Percentiles rank a stretch among this genome's conserved stretches.
Evolutionary conservation across 2,329 filamentous ascomycete genomes (phyloP).

Genomic region (Fusarium graminum): DNA sequence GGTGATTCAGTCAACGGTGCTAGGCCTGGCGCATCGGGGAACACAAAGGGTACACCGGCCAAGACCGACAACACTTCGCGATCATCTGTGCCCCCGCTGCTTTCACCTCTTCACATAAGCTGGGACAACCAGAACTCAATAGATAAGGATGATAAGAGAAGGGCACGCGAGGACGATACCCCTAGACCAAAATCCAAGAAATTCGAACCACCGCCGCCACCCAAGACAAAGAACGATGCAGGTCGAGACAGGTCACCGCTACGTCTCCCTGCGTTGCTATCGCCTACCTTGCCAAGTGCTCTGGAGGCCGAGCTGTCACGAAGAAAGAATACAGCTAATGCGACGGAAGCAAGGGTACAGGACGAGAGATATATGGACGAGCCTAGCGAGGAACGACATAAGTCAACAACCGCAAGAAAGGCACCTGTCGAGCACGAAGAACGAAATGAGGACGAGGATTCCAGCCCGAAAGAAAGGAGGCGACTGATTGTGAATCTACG

Average conservation of each 20-base stretch:
- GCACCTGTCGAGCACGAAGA: slow-evolving; percentile 50
- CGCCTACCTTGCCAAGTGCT: slow-evolving; percentile 66
- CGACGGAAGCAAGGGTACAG: slow-evolving; percentile 25
- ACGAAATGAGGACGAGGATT: slow-evolving; percentile 54
- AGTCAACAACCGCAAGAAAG: slow-evolving; percentile 45
- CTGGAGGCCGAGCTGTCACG: slow-evolving; percentile 59
- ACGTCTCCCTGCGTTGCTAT: slow-evolving; percentile 65
- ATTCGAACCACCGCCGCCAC: slow-evolving; percentile 44
- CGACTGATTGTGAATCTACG: slow-evolving; percentile 61
- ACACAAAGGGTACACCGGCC: slow-evolving; percentile 54
- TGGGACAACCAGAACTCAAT: slow-evolving; percentile 57
- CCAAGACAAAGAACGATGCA: slow-evolving; percentile 48
- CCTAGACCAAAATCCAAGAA: slow-evolving; percentile 51
- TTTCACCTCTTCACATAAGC: slow-evolving; percentile 65
- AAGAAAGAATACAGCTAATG: slow-evolving; percentile 50
- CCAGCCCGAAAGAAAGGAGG: slow-evolving; percentile 43
- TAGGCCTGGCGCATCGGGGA: slow-evolving; percentile 52
- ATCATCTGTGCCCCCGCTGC: slow-evolving; percentile 62
- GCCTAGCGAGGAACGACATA: slow-evolving; percentile 35
- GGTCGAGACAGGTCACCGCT: slow-evolving; percentile 57
- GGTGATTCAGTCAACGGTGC: slow-evolving; percentile 60
- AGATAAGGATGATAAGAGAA: slow-evolving; percentile 53
- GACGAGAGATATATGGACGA: slow-evolving; percentile 45
- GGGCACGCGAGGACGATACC: slow-evolving; percentile 50
- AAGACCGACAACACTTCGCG: slow-evolving; percentile 57